Conservation (phyloP, 2,329 filamentous ascomycete genomes). For the Colletotrichum sp. region DNA sequence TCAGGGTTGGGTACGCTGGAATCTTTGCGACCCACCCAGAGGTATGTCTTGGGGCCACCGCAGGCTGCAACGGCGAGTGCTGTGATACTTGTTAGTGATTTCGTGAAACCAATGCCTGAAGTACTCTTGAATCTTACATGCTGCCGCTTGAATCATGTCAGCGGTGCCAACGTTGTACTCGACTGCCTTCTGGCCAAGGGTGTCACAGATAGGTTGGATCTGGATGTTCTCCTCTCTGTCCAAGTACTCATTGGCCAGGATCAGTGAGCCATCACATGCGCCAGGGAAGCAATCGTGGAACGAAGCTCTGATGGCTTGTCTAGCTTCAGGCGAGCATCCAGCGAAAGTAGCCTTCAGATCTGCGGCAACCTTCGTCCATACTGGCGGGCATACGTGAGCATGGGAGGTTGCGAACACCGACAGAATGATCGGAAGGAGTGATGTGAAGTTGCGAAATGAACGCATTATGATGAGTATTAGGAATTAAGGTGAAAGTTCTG, state of each 20-base stretch:
- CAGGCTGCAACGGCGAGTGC: conserved; percentile 1
- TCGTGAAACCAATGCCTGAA: not conserved
- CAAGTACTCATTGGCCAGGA: conserved; percentile 3
- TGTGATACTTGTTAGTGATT: not conserved
- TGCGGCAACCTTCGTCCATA: not conserved
- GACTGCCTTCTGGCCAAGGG: not conserved
- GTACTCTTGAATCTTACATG: not conserved
- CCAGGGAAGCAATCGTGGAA: conserved; percentile 8
- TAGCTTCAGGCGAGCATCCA: not conserved
- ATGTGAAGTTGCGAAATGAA: not conserved
- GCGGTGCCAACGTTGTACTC: conserved; percentile 1
- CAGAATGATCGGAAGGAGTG: not conserved
- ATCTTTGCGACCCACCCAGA: not conserved
- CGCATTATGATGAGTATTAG: not conserved
- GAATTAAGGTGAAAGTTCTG: not conserved
- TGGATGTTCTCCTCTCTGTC: conserved; percentile 3
- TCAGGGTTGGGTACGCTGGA: not conserved
- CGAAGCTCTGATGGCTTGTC: not conserved
- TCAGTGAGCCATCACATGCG: conserved; percentile 1
- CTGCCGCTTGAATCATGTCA: conserved; percentile 9
- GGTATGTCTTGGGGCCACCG: not conserved
- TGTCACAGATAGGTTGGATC: conserved; percentile 3
- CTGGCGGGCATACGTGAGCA: not conserved
- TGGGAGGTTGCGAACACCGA: not conserved
- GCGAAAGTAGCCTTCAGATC: not conserved